Evolutionary conservation across 352 stramenopile genomes (phyloP), one percentile per base, ranked within the genome.

Genomic region (Globisporangium cystogenes): DNA sequence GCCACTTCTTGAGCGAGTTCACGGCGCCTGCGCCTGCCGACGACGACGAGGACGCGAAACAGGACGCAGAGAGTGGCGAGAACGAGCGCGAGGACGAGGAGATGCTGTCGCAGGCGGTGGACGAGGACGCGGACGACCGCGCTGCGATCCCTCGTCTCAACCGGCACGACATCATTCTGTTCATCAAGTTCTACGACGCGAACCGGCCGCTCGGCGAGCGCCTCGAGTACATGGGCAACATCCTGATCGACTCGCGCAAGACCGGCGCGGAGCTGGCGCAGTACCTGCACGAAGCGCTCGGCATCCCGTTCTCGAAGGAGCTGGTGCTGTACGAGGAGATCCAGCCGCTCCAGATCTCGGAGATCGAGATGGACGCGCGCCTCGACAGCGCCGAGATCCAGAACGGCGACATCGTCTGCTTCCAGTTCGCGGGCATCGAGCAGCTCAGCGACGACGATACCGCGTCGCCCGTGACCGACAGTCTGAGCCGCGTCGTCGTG

Each of bases 131-230:
- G 40, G 63, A 51, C 48, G 64, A 54, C 41, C 41, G 27, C 45
- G 62, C 12, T 5, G 27, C 15, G 55, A 62, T 37, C 15, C 51
- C 15, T 56, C 60, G 7, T 62, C 36, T 44, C 42, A 16, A 26
- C 54, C 27, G 49, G 21, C 45, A 83, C 31, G 64, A 91, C 37
- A 91, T 91, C 27, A 51, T 95, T 46, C 59, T 95, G 16, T 91
- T 95, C 49, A 67, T 95, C 60, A 95, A 95, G 70, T 85, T 75
- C 33, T 95, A 95, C 48, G 77, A 95, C 51, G 24, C 81, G 10
- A 79, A 62, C 20, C 76, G 68, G n/a, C 59, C 66, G 8, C 67
- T 93, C 0, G 59, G 55, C 6, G 75, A 95, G 3, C 74, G 85
- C 6, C 63, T 95, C 26, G 68, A 82, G 56, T 95, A 95, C 43